Evolutionary conservation across 1,139 yeast genomes (phyloP), one percentile per base, ranked within the genome.

Genomic region (Wickerhamomyces sp.): DNA sequence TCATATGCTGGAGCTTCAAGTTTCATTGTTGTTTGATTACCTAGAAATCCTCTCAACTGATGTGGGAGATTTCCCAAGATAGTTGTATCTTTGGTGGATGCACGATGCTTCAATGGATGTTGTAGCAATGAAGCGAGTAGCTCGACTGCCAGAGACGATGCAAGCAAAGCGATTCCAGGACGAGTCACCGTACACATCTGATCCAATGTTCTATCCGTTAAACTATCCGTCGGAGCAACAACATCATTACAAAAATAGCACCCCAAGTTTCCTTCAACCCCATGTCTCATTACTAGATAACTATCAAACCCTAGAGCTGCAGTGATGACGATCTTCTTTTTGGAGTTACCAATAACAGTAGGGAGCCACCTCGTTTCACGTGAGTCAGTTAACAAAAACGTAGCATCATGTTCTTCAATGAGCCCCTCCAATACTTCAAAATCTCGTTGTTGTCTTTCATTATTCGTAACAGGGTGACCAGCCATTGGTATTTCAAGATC

Each of bases 111-210:
- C 4, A 68, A 60, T 0, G 80, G 79, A 55, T 83, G 85, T 61
- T 93, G 98, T 39, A 89, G 60, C 0, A 87, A 56, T 0, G 95
- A 80, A 0, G 88, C 85, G 52, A 88, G 63, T 11, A 94, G 67
- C 61, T 93, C 99, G 0, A 89, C 95, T 0, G 96, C 96, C 38
- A 83, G 68, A 0, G 97, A 80, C 0, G 96, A 78, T 0, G 99
- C 98, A 65, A 89, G 69, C 58, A 86, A 69, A 0, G 99, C 96
- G 0, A 85, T 91, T 0, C 99, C 99, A 0, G 99, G 99, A 39
- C 99, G 71, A 0, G 99, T 93, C 1, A 93, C 99, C 0, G 99
- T 93, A 62, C 99, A 93, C 97, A 93, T 93, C 63, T 93, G 98
- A 65, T 93, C 99, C 49, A 93, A 68, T 0, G 97, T 86, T 43